Evolutionary conservation across 306 rosid species (phyloP).

Genomic region (Trifolium pratense): DNA sequence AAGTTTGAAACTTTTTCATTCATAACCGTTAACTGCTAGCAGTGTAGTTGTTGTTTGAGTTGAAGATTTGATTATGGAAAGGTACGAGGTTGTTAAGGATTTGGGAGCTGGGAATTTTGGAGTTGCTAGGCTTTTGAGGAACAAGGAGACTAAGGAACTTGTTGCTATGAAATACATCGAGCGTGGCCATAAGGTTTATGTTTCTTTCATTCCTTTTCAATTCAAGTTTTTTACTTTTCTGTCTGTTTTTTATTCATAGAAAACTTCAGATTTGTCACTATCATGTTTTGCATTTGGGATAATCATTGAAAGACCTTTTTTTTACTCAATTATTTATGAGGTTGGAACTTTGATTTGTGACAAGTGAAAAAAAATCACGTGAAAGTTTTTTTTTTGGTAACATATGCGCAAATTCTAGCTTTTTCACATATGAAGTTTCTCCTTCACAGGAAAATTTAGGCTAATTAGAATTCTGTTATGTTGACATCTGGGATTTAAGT

Average conservation of each 20-base stretch:
- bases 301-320: not conserved
- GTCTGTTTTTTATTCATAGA: not conserved
- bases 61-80: slow-evolving; percentile 53
- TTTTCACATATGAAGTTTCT: not conserved
- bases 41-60: not conserved
- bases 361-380: not conserved
- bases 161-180: slow-evolving; percentile 87
- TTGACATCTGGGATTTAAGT: slow-evolving; percentile 18
- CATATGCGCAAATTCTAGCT: not conserved
- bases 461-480: not conserved
- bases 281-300: slow-evolving; percentile 25
- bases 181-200: slow-evolving; percentile 66
- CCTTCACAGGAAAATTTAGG: not conserved
- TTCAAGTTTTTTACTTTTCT: not conserved
- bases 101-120: slow-evolving; percentile 82
- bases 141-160: slow-evolving; percentile 78
- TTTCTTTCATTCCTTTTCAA: not conserved
- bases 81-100: slow-evolving; percentile 71
- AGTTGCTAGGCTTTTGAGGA: slow-evolving; percentile 72
- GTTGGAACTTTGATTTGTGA: not conserved
- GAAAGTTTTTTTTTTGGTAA: too few species aligned
- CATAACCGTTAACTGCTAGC: not conserved
- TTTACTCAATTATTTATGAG: not conserved
- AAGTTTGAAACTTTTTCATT: not conserved
- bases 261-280: slow-evolving; percentile 34